These are phyloP conservation scores for Mycena maculata DNA, from an alignment of 768 basidiomycete genomes.

Conservation along the genomic window DNA sequence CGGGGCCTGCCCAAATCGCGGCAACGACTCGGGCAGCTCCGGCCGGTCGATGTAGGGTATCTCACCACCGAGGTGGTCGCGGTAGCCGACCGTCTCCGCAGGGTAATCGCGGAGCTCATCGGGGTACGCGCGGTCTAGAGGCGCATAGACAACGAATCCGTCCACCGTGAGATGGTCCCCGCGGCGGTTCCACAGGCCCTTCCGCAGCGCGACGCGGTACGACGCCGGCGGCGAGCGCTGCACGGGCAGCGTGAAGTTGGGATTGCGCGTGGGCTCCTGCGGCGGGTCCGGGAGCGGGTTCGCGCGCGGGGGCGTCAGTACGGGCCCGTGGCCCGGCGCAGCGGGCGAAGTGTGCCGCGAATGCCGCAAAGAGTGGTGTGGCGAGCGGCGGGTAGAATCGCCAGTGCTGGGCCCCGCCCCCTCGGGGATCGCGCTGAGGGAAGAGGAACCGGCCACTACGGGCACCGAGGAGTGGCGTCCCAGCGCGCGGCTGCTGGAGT, in stretches of 20 bases:
- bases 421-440: conserved; percentile 56
- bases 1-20: conserved; percentile 66
- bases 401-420: conserved; percentile 30
- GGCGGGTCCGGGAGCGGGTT: conserved; percentile 44
- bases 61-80: conserved; percentile 61
- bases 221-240: conserved; percentile 41
- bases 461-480: conserved; percentile 50
- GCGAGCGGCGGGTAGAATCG: conserved; percentile 26
- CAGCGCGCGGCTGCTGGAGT: conserved; percentile 36
- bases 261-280: conserved; percentile 30
- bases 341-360: conserved; percentile 28
- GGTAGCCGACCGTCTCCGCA: conserved; percentile 62
- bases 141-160: conserved; percentile 75
- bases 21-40: conserved; percentile 72
- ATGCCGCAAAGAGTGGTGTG: conserved; percentile 21
- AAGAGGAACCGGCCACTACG: conserved; percentile 41
- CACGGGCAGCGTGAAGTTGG: conserved; percentile 31
- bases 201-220: conserved; percentile 53
- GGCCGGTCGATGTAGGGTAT: conserved; percentile 57
- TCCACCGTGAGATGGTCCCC: conserved; percentile 74
- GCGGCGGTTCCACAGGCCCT: conserved; percentile 80
- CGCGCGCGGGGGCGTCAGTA: conserved; percentile 31
- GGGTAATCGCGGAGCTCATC: conserved; percentile 72
- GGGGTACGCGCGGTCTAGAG: conserved; percentile 65
- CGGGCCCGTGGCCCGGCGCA: conserved; percentile 19